phyloP scores from a whole-genome alignment of 495 filamentous ascomycete species.

The Pseudomonodictys pantanalensis region DNA sequence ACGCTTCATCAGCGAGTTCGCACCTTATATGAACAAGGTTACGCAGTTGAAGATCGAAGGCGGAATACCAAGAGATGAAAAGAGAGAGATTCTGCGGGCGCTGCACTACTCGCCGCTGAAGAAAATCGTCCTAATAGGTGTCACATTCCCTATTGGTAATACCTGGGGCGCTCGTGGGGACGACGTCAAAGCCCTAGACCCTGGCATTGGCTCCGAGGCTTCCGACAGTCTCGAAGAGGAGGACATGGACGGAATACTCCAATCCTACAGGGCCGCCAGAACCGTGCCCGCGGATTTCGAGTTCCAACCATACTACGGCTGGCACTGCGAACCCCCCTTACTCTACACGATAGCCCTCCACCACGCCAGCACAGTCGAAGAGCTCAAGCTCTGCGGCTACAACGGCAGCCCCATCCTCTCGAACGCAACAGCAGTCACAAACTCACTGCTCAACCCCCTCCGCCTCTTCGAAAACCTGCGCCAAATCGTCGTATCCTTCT shows the following conservation, averaged over 20 bases:
- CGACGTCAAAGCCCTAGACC: constrained; percentile 20
- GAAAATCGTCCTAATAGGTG: constrained; percentile 39
- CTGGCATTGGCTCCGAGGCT: neutral
- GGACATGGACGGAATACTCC: constrained; percentile 25
- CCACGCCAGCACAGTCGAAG: constrained; percentile 33
- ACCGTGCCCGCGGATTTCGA: constrained; percentile 8
- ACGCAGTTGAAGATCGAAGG: constrained; percentile 41
- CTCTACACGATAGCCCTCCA: constrained; percentile 35
- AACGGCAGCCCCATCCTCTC: constrained; percentile 32
- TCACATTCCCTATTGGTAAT: constrained; percentile 36
- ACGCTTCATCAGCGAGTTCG: constrained; percentile 38
- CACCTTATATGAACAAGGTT: constrained; percentile 35
- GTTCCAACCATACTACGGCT: constrained; percentile 35
- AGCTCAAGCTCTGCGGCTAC: constrained; percentile 42
- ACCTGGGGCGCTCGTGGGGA: constrained; percentile 35
- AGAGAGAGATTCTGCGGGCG: constrained; percentile 39
- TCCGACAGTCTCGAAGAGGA: constrained; percentile 27
- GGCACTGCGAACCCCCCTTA: constrained; percentile 33
- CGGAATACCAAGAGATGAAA: constrained; percentile 40
- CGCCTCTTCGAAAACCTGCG: constrained; percentile 37
- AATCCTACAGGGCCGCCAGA: neutral
- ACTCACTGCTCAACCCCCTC: constrained; percentile 33
- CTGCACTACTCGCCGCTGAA: constrained; percentile 35
- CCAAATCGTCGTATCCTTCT: constrained; percentile 34
- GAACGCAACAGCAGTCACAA: constrained; percentile 31